Evolutionary conservation across 2,329 filamentous ascomycete genomes (phyloP).

Genomic region (Sporothrix phasma): DNA sequence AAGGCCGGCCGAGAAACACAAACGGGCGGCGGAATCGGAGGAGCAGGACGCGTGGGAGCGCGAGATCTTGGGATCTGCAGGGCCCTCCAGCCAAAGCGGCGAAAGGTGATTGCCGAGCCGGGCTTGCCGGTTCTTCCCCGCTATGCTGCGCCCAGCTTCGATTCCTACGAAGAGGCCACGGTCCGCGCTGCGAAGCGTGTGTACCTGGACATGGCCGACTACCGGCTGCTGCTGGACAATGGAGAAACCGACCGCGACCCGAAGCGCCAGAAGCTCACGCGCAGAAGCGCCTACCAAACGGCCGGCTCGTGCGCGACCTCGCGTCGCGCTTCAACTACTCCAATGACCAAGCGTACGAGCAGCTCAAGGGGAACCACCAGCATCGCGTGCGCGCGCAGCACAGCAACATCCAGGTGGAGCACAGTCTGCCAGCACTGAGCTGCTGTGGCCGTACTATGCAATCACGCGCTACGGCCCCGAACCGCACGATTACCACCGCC

Average conservation of each 20-base stretch:
- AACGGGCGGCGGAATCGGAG: conserved; percentile 24
- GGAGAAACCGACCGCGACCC: conserved; percentile 53
- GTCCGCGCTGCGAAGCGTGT: conserved; percentile 67
- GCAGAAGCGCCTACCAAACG: conserved; percentile 56
- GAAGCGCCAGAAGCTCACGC: conserved; percentile 47
- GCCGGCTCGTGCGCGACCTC: conserved; percentile 62
- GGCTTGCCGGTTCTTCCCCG: conserved; percentile 48
- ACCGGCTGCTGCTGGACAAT: conserved; percentile 74
- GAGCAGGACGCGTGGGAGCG: conserved; percentile 55
- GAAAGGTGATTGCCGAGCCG: conserved; percentile 41
- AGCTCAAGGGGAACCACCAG: conserved; percentile 92
- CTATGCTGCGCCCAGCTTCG: conserved; percentile 61
- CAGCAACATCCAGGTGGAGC: conserved; percentile 85
- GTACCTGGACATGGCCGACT: conserved; percentile 78
- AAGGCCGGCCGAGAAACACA: conserved; percentile 34
- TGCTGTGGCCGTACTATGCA: conserved; percentile 94
- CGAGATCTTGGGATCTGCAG: conserved; percentile 41
- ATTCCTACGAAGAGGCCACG: conserved; percentile 68
- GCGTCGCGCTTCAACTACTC: conserved; percentile 86
- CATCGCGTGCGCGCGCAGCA: conserved; percentile 91
- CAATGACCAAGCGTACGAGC: conserved; percentile 91
- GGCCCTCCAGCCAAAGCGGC: conserved; percentile 48
- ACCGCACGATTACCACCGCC: conserved; percentile 75
- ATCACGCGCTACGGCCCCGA: conserved; percentile 63
- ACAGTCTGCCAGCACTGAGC: conserved; percentile 79